Base-by-base conservation (phyloP, 2,329 filamentous ascomycete genomes). In the Metarhizium guizhouense region DNA sequence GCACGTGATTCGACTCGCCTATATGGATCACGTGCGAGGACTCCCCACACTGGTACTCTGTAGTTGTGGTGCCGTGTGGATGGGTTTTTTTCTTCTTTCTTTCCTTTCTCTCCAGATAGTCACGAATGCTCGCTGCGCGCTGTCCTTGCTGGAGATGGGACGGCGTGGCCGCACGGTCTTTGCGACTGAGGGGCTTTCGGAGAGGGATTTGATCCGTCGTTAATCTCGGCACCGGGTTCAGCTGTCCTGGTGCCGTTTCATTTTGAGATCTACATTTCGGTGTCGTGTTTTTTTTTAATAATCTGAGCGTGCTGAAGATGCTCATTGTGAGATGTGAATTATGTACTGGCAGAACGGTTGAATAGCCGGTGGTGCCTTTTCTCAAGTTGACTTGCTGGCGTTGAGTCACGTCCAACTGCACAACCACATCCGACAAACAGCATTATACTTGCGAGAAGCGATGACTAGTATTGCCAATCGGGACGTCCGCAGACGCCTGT, bases 181-280 rank as follows among this genome's bases (percentile, higher is more conserved):
- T 71, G 65, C 66, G 66, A 64, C 63, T 53, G 55, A 63, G 63
- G 70, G 66, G 67, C 66, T 63, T 66, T 75, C 71, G 71, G 64
- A 79, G 76, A 79, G 70, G 63, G 76, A 20, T 74, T 10, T 59
- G 76, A 77, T 79, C 77, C 75, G 72, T 79, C 76, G 76, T 80
- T 80, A 80, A 80, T 80, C 77, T 76, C 77, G 75, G 70, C 75
- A 72, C 63, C 72, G 72, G 72, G 70, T 70, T 67, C 55, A 64
- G 68, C 74, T 69, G 72, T 80, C 76, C 75, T 73, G 68, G 70
- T 74, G 72, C 70, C 73, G 77, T 80, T 80, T 80, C 77, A 80
- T 78, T 77, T 73, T 72, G 76, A 77, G 77, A 80, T 80, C 77
- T 78, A 80, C 77, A 80, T 76, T 71, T 59, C 58, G 38, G 5